Evolutionary conservation across 345 rosid genomes (phyloP), one percentile per base, ranked within the genome.

Genomic region (Linum tenue): DNA sequence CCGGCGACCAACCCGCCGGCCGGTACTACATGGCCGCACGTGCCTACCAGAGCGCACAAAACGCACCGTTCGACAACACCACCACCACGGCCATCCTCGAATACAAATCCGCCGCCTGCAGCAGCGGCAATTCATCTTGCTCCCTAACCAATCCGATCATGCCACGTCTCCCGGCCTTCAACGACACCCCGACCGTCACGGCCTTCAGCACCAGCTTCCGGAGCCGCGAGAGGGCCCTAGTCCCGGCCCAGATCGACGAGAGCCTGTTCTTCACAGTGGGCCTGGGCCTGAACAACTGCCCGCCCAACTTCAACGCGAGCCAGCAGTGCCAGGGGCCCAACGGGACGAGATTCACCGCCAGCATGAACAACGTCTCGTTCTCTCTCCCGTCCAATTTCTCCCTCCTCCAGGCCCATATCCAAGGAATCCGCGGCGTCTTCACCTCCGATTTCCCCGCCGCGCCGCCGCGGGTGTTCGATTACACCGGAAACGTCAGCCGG

Each of bases 301-400:
- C 73, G 0, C 63, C 66, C 2, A 69, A 65, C 15, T 69, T 74
- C 39, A 65, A 66, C 60, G 31, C 70, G 10, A 65, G 60, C 17
- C 73, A 69, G 35, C 73, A 65, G 17, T 70, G 81, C 16, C 73
- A 67, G n/a, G 79, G 75, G 42, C 69, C 71, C 4, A 69, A 75
- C 6, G 82, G 83, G 39, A 73, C 69, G 3, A 48, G 77, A 35
- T 74, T 81, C 48, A 35, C 80, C 5, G 76, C 87, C 12, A 80
- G 85, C 66, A 59, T 83, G 74, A 83, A 83, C 76, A 83, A 83
- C 56, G 75, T 83, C 5, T 80, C 78, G 15, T 81, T 77, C 37
- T 37, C 65, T 9, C 65, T 73, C 36, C 85, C 85, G 0, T 59
- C 69, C 2, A 58, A 5, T 55, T 62, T 70, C 22, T 78, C 79